Evolutionary conservation across 225 moss, liverwort and hornwort genomes (phyloP).

Genomic region (Marchantia polymorpha): DNA sequence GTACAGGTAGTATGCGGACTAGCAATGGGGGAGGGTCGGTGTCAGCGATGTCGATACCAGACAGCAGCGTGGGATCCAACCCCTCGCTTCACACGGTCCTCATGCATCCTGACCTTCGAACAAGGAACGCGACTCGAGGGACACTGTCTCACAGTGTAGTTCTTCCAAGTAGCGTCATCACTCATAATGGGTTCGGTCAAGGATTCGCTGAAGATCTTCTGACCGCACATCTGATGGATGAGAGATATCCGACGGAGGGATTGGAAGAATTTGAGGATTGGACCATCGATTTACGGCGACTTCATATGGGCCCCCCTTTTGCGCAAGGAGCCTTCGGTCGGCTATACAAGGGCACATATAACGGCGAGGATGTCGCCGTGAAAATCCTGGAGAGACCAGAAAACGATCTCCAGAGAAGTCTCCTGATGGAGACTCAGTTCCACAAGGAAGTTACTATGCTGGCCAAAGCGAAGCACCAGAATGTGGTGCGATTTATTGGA

Average conservation of each 20-base stretch:
- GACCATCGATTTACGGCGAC: constrained; percentile 85
- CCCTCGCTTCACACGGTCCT: constrained; percentile 70
- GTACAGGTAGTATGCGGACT: constrained; percentile 81
- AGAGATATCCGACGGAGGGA: constrained; percentile 79
- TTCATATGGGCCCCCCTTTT: constrained; percentile 88
- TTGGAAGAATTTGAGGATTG: constrained; percentile 96
- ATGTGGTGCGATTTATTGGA: constrained; percentile 95
- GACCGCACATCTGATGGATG: constrained; percentile 87
- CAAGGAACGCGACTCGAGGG: constrained; percentile 56
- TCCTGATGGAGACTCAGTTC: constrained; percentile 90
- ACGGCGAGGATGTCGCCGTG: constrained; percentile 89
- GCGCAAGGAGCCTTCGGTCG: constrained; percentile 97
- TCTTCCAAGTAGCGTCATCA: constrained; percentile 51
- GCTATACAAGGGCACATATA: constrained; percentile 91
- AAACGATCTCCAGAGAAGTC: constrained; percentile 77
- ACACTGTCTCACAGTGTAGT: constrained; percentile 68
- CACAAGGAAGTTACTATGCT: constrained; percentile 99
- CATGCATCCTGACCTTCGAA: constrained; percentile 87
- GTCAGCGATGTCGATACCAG: constrained; percentile 70
- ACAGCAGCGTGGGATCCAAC: constrained; percentile 95
- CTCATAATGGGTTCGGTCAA: constrained; percentile 39
- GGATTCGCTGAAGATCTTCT: constrained; percentile 73
- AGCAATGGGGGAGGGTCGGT: constrained; percentile 82
- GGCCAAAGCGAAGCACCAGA: constrained; percentile 89
- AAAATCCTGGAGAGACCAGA: constrained; percentile 98